Evolutionary conservation across 129 eudicot species (phyloP).

Genomic region (Artemisia annua): DNA sequence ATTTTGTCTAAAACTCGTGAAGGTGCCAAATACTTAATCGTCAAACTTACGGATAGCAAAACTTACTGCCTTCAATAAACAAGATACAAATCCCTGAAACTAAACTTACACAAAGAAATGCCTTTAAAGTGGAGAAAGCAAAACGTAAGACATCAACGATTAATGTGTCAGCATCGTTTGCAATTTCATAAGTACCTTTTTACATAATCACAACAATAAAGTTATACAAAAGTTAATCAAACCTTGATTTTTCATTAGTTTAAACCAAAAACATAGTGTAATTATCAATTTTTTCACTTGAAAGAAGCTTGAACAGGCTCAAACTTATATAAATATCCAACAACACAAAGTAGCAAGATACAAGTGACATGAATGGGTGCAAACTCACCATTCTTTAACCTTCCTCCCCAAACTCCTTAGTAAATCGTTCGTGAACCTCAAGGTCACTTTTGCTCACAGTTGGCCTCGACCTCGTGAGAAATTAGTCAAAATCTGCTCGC

Average conservation of each 20-base stretch:
- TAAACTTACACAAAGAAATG: too few species aligned
- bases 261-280: slow-evolving; percentile 13
- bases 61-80: too few species aligned
- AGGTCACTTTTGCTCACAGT: slow-evolving; percentile 98
- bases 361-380: slow-evolving; percentile 22
- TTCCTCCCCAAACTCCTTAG: slow-evolving; percentile 96
- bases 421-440: slow-evolving; percentile 90
- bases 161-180: background rate
- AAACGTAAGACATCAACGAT: too few species aligned
- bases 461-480: slow-evolving; percentile 85
- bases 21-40: too few species aligned
- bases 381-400: slow-evolving; percentile 47
- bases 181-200: background rate
- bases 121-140: too few species aligned
- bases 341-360: slow-evolving; percentile 19
- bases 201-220: slow-evolving; percentile 16
- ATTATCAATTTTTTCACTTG: slow-evolving; percentile 20
- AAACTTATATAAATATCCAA: slow-evolving; percentile 27
- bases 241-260: slow-evolving; percentile 22
- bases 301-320: slow-evolving; percentile 39
- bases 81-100: too few species aligned
- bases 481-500: slow-evolving; percentile 68
- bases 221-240: slow-evolving; percentile 20
- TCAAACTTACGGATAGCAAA: too few species aligned
- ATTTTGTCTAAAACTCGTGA: too few species aligned